Evolutionary conservation across 2,329 filamentous ascomycete species (phyloP).

Genomic region (Arthrobotrys pseudoclavata): DNA sequence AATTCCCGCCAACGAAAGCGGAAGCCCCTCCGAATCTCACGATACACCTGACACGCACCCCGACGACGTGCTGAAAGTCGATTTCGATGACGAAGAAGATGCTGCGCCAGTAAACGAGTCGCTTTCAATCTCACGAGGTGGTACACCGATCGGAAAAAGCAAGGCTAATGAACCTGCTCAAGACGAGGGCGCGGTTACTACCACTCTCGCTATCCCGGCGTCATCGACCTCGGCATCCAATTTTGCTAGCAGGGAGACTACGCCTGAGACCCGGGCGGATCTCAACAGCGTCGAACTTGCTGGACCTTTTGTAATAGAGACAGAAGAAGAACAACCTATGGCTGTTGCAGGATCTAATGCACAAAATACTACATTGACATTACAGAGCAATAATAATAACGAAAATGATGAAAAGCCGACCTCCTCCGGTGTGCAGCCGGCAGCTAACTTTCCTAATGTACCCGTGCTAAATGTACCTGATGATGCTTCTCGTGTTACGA

Average conservation of each 20-base stretch:
- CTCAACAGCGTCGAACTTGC: constrained; percentile 57
- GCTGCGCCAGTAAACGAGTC: constrained; percentile 31
- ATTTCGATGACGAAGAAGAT: constrained; percentile 58
- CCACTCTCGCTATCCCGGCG: constrained; percentile 32
- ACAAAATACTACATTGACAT: constrained; percentile 57
- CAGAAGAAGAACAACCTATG: constrained; percentile 56
- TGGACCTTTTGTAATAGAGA: constrained; percentile 60
- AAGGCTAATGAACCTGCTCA: constrained; percentile 38
- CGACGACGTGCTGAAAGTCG: constrained; percentile 59
- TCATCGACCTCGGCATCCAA: constrained; percentile 34
- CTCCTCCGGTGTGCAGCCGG: constrained; percentile 19
- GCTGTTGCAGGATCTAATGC: constrained; percentile 45
- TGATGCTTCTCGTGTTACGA: constrained; percentile 46
- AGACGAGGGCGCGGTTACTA: constrained; percentile 25
- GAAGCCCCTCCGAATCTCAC: constrained; percentile 45
- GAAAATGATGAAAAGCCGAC: constrained; percentile 55
- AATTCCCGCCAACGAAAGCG: constrained; percentile 46
- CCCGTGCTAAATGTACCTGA: constrained; percentile 57
- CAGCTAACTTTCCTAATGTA: constrained; percentile 50
- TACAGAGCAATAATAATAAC: constrained; percentile 52
- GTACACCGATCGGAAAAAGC: constrained; percentile 23
- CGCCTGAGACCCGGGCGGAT: constrained; percentile 41
- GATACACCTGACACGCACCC: constrained; percentile 56
- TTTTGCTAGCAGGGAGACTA: constrained; percentile 51
- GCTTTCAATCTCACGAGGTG: constrained; percentile 19